Evolutionary conservation across 257 asterid genomes (phyloP).

Genomic region (Paulownia fortunei): DNA sequence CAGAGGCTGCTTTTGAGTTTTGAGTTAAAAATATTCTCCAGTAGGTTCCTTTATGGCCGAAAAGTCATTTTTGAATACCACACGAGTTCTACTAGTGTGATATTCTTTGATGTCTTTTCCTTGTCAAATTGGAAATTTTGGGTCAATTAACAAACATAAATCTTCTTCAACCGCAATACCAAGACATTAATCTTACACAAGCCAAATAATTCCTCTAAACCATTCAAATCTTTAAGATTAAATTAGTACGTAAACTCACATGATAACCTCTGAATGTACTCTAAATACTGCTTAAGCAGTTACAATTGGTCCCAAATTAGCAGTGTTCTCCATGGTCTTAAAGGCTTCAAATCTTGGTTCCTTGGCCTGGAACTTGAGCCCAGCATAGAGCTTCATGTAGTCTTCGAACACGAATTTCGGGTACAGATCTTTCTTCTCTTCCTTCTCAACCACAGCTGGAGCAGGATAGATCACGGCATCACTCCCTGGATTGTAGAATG

Average conservation of each 20-base stretch:
- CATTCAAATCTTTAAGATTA: no score
- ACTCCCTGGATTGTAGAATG: slow-evolving; percentile 62
- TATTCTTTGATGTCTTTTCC: background rate
- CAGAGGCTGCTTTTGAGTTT: background rate
- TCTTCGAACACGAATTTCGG: slow-evolving; percentile 80
- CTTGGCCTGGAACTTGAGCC: slow-evolving; percentile 74
- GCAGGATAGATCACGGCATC: slow-evolving; percentile 61
- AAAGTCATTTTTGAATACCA: no score
- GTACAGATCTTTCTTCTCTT: slow-evolving; percentile 46
- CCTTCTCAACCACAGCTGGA: slow-evolving; percentile 56
- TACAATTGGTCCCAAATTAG: slow-evolving; percentile 54
- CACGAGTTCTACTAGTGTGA: no score
- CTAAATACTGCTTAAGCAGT: slow-evolving; percentile 44
- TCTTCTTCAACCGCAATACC: no score
- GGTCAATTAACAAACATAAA: background rate
- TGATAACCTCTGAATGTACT: background rate
- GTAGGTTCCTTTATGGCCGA: no score
- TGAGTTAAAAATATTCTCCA: background rate
- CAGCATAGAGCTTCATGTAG: slow-evolving; percentile 75
- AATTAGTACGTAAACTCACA: no score
- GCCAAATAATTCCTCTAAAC: background rate
- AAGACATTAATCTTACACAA: background rate
- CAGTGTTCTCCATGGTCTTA: slow-evolving; percentile 48
- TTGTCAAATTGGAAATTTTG: background rate
- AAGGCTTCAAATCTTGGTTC: slow-evolving; percentile 82